Conservation (phyloP, 257 asterid genomes). For the Fraxinus anomala region DNA sequence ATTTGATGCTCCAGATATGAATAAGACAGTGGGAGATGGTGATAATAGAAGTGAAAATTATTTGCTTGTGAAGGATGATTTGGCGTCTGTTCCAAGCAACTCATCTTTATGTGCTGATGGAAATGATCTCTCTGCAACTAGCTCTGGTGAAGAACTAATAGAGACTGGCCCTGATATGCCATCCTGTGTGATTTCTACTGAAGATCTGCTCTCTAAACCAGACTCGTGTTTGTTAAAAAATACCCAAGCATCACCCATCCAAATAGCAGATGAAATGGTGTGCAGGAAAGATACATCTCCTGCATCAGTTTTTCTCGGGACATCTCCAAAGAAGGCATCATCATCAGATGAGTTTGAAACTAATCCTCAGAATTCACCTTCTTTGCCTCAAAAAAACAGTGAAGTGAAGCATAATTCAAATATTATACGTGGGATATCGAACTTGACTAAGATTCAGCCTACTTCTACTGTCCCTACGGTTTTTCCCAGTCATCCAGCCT, state of each 20-base stretch:
- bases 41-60: conserved; percentile 10
- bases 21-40: conserved; percentile 34
- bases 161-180: conserved; percentile 40
- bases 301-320: conserved; percentile 23
- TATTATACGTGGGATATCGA: conserved; percentile 40
- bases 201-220: conserved; percentile 40
- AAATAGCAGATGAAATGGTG: conserved; percentile 34
- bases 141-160: conserved; percentile 40
- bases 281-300: conserved; percentile 35
- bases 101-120: conserved; percentile 33
- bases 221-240: conserved; percentile 31
- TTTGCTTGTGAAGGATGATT: conserved; percentile 29
- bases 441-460: conserved; percentile 41
- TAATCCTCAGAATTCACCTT: conserved; percentile 27
- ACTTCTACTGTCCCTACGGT: conserved; percentile 40
- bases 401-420: conserved; percentile 37
- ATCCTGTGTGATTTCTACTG: conserved; percentile 48
- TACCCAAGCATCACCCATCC: conserved; percentile 27
- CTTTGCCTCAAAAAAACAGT: conserved; percentile 31
- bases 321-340: conserved; percentile 32
- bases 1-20: conserved; percentile 25
- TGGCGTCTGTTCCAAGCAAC: conserved; percentile 26
- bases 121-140: conserved; percentile 31
- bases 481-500: conserved; percentile 41
- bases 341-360: conserved; percentile 28